Evolutionary conservation across 2,329 filamentous ascomycete genomes (phyloP), one percentile per base, ranked within the genome.

Genomic region (Venturia pyrina): DNA sequence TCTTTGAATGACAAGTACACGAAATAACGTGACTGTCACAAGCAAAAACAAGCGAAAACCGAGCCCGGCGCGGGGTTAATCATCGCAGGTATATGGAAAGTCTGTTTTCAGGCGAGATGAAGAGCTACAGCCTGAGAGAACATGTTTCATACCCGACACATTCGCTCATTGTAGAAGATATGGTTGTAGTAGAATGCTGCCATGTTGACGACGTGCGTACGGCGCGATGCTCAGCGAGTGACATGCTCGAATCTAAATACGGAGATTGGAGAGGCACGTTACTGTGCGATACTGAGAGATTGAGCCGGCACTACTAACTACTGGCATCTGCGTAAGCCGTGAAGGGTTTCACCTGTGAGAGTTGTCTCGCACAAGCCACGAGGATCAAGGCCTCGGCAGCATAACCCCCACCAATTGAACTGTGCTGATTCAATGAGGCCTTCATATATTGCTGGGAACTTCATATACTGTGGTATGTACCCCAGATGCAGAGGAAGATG

Each of bases 381-480:
- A 37, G 53, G 53, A 15, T 56, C 28, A 11, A 11, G 32, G 15
- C 53, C 53, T 32, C 40, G 53, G 28, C 53, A 59, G 32, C 13
- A 28, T 1, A 5, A 15, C 3, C 50, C 50, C 50, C 50, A 15
- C 50, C 50, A 56, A 34, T 17, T 10, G 48, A 32, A 37, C 53
- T 59, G 53, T 59, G 53, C 32, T 37, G 53, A n/a, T n/a, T 34
- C 46, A 6, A 11, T 59, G 13, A 17, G 28, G 53, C 15, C 15
- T 37, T 5, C 15, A 37, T 57, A n/a, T 59, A 37, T 56, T 59
- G 32, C 53, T 59, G 11, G 50, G 34, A 8, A 15, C 32, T 37
- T 59, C 28, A 59, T 59, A n/a, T 59, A 56, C n/a, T n/a, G n/a
- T n/a, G n/a, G n/a, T n/a, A 59, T 37, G 53, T 37, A 59, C 32